Evolutionary conservation across 345 rosid genomes (phyloP), one percentile per base, ranked within the genome.

Genomic region (Gossypium anomalum): DNA sequence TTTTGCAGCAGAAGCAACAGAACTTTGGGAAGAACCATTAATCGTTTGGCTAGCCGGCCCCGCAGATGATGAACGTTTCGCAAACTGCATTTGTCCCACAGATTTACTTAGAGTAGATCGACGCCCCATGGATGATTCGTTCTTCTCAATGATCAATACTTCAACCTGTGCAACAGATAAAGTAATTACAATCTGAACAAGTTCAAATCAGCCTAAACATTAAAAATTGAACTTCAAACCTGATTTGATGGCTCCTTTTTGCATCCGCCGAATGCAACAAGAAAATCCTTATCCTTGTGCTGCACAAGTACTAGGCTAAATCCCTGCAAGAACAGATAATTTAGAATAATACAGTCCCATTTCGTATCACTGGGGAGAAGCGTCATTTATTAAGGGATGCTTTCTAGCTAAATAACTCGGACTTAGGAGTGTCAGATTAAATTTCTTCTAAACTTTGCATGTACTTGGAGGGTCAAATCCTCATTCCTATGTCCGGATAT

Each of bases 231-330:
- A 55, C 77, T 63, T 76, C 19, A 62, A 57, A 95, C 99, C 99
- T 95, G 98, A 84, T 93, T 89, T 20, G 94, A 90, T 52, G 89
- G 92, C 80, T 89, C 94, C 80, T 93, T 95, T 79, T 76, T 90
- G 38, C 76, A 80, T 71, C 99, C 99, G 71, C 99, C 97, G 67
- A 95, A 95, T 47, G 99, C 96, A 82, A 95, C 94, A 12, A 95
- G 99, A 78, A 87, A 85, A 82, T 91, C 97, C 79, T 90, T 91
- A 65, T 90, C 99, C 81, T 91, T 93, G 85, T 93, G 96, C 77
- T 89, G 94, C 76, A 88, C 89, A 76, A 87, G 90, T 72, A 90
- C 97, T 63, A 95, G 83, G 81, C 96, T 93, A 79, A 95, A 93
- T 59, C 99, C 99, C 97, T 95, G 83, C 69, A 47, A 82, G 63